phyloP scores from a whole-genome alignment of 2,329 filamentous ascomycete species.

The Metarhizium brunneum region DNA sequence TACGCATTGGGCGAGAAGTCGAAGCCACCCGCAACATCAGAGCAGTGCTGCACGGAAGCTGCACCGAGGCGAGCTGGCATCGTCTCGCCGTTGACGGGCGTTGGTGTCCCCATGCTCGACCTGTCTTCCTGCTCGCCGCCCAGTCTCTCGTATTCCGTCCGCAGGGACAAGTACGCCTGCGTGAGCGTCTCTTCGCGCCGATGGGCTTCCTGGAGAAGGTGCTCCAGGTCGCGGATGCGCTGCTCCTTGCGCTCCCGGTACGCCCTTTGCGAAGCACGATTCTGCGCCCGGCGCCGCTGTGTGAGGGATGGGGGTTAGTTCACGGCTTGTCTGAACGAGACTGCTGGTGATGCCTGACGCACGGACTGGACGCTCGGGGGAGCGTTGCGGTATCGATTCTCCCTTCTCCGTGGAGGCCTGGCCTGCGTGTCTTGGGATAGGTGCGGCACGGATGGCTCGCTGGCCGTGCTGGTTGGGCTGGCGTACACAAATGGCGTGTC shows the following conservation, averaged over 20 bases:
- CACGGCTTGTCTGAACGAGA: neutral
- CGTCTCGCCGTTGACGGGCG: neutral
- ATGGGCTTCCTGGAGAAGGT: slow-evolving; percentile 42
- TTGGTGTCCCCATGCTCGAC: neutral
- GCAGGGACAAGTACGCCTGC: slow-evolving; percentile 42
- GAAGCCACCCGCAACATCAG: neutral
- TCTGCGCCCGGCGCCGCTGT: slow-evolving; percentile 22
- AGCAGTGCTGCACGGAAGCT: neutral
- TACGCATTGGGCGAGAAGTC: neutral
- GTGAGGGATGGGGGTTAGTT: slow-evolving; percentile 2
- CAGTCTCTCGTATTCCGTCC: slow-evolving; percentile 33
- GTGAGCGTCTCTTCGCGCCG: slow-evolving; percentile 46
- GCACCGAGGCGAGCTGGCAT: neutral
- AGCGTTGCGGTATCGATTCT: slow-evolving; percentile 44
- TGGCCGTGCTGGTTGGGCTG: slow-evolving; percentile 8
- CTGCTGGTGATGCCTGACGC: slow-evolving; percentile 13
- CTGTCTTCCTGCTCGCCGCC: slow-evolving; percentile 3
- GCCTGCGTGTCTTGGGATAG: neutral
- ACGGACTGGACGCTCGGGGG: slow-evolving; percentile 39
- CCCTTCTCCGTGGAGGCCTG: slow-evolving; percentile 27
- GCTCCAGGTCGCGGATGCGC: slow-evolving; percentile 54
- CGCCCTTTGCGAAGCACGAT: slow-evolving; percentile 22
- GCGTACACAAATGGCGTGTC: slow-evolving; percentile 2
- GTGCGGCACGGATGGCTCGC: slow-evolving; percentile 2
- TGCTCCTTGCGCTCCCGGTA: slow-evolving; percentile 36